Conservation (phyloP, 1,284 basidiomycete genomes). For the Ceratobasidium sp. region DNA sequence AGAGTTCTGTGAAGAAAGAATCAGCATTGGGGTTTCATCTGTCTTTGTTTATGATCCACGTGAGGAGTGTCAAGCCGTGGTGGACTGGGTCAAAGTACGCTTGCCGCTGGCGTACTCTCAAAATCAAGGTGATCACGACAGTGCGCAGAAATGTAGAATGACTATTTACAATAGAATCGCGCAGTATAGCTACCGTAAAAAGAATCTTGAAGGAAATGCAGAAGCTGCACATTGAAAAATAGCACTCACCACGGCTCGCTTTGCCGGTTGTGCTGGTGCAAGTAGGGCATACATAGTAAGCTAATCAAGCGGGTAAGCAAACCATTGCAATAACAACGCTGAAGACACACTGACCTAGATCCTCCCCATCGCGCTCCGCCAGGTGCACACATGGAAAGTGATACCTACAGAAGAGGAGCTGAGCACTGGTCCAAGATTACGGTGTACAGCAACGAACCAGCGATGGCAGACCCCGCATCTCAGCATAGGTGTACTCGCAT, state of each 20-base stretch:
- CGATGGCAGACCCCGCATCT: constrained; percentile 72
- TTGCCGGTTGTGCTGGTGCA: constrained; percentile 70
- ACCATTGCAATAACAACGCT: not conserved
- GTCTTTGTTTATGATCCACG: not conserved
- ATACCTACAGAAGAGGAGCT: constrained; percentile 59
- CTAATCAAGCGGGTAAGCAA: constrained; percentile 51
- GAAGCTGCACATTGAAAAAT: too few relatives aligned
- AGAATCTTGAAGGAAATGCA: too few relatives aligned
- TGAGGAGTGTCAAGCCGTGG: too few relatives aligned
- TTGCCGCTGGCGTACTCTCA: constrained; percentile 31
- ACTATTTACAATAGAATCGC: constrained; percentile 39
- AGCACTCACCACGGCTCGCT: constrained; percentile 78
- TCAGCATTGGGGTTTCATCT: not conserved
- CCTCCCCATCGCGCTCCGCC: constrained; percentile 67
- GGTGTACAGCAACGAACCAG: constrained; percentile 72
- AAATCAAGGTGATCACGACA: not conserved
- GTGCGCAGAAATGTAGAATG: not conserved
- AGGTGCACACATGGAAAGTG: constrained; percentile 75
- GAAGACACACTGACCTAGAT: constrained; percentile 67
- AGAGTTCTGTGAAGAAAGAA: constrained; percentile 30
- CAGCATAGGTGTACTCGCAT: constrained; percentile 85
- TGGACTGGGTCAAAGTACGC: not conserved
- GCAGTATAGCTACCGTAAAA: too few relatives aligned
- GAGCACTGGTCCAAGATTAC: too few relatives aligned
- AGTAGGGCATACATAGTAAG: constrained; percentile 71